A percentile compares a stretch with the other conserved stretches of the same genome.
These are phyloP conservation scores for Salix exigua DNA, from an alignment of 345 rosid genomes.

Conservation along the genomic window DNA sequence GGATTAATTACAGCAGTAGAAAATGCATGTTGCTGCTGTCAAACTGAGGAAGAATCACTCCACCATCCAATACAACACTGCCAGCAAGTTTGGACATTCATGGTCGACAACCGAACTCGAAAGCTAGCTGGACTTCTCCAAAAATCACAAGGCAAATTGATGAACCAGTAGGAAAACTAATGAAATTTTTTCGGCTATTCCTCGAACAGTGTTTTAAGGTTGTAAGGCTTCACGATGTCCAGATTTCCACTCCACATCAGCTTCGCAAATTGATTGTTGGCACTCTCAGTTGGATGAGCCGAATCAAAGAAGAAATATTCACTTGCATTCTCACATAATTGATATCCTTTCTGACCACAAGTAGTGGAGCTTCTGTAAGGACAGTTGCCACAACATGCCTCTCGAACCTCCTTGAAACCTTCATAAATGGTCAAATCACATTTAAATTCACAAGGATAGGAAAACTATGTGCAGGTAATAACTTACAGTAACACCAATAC, in stretches of 20 bases:
- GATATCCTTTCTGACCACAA: constrained; percentile 2
- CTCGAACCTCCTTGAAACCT: constrained; percentile 2
- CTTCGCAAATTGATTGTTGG: not conserved
- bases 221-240: not conserved
- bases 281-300: constrained; percentile 5
- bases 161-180: no score
- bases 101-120: no score
- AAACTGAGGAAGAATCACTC: no score
- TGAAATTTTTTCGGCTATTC: not conserved
- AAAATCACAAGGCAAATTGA: no score
- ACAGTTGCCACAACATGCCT: constrained; percentile 6
- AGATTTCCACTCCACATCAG: constrained; percentile 13
- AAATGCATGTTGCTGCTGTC: no score
- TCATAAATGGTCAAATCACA: not conserved
- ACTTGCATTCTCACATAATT: constrained; percentile 3
- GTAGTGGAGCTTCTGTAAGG: not conserved
- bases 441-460: no score
- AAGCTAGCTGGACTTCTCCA: no score
- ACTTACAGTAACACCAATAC: no score
- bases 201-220: not conserved
- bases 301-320: constrained; percentile 9
- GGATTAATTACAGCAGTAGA: no score
- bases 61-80: no score
- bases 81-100: no score
- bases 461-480: no score